Evolutionary conservation across 768 basidiomycete species (phyloP), one percentile per base, ranked within the genome.

Genomic region (Cystoderma amianthinum): DNA sequence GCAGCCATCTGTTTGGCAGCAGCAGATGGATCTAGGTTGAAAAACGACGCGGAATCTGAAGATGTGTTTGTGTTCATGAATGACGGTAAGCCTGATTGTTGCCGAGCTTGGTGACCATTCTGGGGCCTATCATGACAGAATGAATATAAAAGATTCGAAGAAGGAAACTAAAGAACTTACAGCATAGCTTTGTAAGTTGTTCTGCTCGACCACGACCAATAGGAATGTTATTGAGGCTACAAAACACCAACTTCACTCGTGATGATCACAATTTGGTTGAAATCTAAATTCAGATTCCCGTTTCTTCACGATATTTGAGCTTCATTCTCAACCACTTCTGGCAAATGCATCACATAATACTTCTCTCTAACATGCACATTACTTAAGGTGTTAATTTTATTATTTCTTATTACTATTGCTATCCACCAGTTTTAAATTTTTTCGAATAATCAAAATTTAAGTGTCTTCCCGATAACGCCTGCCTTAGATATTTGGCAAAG

Each of bases 1-100:
- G 82, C 82, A 21, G 84, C 82, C 76, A 88, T 84, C 64, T 90
- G 87, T 60, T 88, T 90, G 44, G 82, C 82, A 38, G 72, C 78
- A 34, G 78, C 70, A 38, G 73, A 70, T 44, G 82, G 67, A 60
- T 89, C 83, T 48, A 86, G 68, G 53, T 62, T 69, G 65, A 76
- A 76, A 48, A 63, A 64, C 11, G 55, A 51, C 15, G 62, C 45
- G 41, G 65, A 54, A 46, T 67, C 59, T 43, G 68, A 67, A 35
- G 63, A 46, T 38, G 54, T 23, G 42, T 51, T 56, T 15, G 56
- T 41, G 25, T 59, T 42, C 52, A 63, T 56, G 46, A 61, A 62
- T 38, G 63, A 59, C 19, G 60, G 55, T 32, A 59, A 48, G 38
- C 53, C 51, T 19, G 54, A 49, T 34, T 59, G 61, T 41, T 56